Evolutionary conservation across 768 basidiomycete species (phyloP).

Genomic region (Strobilomyces dryophilus): DNA sequence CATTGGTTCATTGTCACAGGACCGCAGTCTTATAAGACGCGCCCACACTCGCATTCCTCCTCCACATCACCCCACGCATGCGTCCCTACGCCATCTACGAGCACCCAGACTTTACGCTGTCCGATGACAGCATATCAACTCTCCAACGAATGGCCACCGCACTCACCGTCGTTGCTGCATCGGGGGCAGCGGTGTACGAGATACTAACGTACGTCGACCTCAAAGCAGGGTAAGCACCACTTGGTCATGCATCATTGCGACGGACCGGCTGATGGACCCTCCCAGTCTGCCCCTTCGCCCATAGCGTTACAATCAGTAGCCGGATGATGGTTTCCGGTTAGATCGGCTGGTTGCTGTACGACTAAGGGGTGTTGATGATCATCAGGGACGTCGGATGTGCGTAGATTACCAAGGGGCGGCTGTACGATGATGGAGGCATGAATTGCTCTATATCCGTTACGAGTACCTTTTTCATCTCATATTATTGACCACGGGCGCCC

Average conservation of each 20-base stretch:
- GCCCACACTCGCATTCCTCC: background rate
- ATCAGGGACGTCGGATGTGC: background rate
- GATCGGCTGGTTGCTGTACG: slow-evolving; percentile 13
- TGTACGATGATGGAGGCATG: slow-evolving; percentile 8
- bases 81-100: slow-evolving; percentile 33
- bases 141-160: slow-evolving; percentile 25
- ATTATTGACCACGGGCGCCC: background rate
- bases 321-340: background rate
- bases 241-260: background rate
- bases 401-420: background rate
- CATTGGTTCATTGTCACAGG: slow-evolving; percentile 5
- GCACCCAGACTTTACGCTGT: slow-evolving; percentile 31
- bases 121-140: slow-evolving; percentile 19
- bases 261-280: background rate
- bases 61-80: slow-evolving; percentile 11
- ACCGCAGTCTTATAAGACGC: slow-evolving; percentile 6
- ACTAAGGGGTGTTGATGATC: background rate
- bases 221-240: slow-evolving; percentile 17
- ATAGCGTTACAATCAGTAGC: background rate
- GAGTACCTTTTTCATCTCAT: background rate
- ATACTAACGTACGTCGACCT: slow-evolving; percentile 16
- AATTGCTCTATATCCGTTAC: slow-evolving; percentile 7
- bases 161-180: slow-evolving; percentile 30
- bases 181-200: slow-evolving; percentile 30
- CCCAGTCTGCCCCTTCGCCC: slow-evolving; percentile 10